Evolutionary conservation across 1,284 basidiomycete genomes (phyloP), one percentile per base, ranked within the genome.

Genomic region (Hymenochaete sp.): DNA sequence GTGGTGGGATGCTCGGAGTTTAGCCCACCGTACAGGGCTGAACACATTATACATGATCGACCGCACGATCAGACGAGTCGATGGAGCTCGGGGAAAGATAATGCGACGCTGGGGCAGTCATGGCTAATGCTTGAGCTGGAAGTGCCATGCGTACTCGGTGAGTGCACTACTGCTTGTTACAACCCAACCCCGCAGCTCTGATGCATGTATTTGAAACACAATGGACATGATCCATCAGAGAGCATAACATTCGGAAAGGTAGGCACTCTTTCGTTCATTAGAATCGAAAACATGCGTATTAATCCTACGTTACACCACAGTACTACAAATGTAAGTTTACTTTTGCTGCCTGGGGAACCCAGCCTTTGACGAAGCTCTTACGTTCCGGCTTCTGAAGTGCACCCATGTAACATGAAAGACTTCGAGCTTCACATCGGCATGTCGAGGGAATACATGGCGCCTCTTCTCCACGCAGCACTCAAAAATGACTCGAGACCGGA

Each of bases 361-460:
- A 11, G n/a, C 42, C 32, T n/a, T 22, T n/a, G 21, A 19, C 11
- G 2, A 21, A 8, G 18, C n/a, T 55, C 19, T 19, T 28, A 39
- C n/a, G 14, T 31, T 31, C 21, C 14, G 14, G 5, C 6, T 16
- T 35, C 32, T 35, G 5, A 35, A 45, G 44, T 43, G 11, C 84
- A 88, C 59, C 83, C 83, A 31, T 89, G 85, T 57, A 88, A 85
- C 56, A 79, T 84, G 75, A 84, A 84, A 57, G 81, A 85, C 42
- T 82, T 88, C 65, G 81, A 79, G 58, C 57, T 88, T 4, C 77
- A 73, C 51, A 70, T 79, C 25, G 84, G 84, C 2, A 61, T 72
- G 38, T 68, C 71, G n/a, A 68, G 73, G 50, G 75, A 80, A 48
- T 70, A 73, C 54, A 72, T 87, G 72, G 72, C 66, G 1, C 74